Base-by-base conservation (phyloP, 116 monocot genomes). In the Trichopus zeylanicus region DNA sequence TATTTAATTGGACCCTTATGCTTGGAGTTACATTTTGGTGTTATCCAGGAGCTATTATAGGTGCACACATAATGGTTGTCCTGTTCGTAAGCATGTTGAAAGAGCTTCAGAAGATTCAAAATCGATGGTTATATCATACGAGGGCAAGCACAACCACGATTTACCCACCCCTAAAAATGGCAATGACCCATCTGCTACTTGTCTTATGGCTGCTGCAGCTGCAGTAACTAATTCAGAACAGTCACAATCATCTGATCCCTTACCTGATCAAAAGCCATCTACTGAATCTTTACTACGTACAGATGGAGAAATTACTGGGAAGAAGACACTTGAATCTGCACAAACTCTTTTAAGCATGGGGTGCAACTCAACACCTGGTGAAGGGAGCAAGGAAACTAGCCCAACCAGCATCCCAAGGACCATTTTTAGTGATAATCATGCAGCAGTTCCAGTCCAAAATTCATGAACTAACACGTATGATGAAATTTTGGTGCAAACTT, bases 41-140 rank as follows among this genome's bases (percentile, higher is more conserved):
- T 59, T 54, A 47, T 68, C 12, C 73, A 78, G 78, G 49, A 78
- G 78, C 63, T 78, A 78, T 63, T 78, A 73, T 29, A 63, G 71
- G 39, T 78, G 78, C 64, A 78, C 78, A 2, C 23, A 55, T 47
- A 59, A 26, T 39, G 78, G 73, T 4, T 78, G 78, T 53, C 73
- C 78, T 39, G 78, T 78, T 22, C 72, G 78, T 21, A 78, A 78
- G 48, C 78, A 78, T 64, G 78, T 78, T 19, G 78, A 78, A 53
- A 63, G 31, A 18, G 78, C 73, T 47, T 66, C 78, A 7, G 63
- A 73, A 31, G 78, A 78, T 65, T 63, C 42, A 5, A 68, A 73
- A 59, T 34, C 70, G 26, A 31, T 78, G 25, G 59, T 78, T 15
- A 66, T 78, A 54, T 69, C 78, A 6, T 78, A 78, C 26, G 78